phyloP scores from a whole-genome alignment of 257 asterid species.

The Ehretia macrophylla region DNA sequence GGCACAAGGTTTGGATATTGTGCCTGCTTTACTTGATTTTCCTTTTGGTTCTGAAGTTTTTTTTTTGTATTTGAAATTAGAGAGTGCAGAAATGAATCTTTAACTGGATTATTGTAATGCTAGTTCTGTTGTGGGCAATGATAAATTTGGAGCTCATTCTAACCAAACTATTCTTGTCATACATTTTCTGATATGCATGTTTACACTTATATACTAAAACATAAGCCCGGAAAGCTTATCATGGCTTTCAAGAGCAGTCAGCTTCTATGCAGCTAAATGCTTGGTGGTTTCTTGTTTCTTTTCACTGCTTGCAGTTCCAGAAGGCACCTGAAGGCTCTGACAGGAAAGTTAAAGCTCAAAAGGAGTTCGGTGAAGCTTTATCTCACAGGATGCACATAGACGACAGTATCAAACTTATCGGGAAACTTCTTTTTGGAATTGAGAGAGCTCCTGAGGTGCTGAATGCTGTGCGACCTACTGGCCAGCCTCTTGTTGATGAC shows the following conservation, averaged over 20 bases:
- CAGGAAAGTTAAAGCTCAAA: conserved; percentile 79
- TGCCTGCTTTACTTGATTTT: neutral
- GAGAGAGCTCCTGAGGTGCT: conserved; percentile 60
- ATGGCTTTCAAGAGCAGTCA: neutral
- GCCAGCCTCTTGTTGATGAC: conserved; percentile 84
- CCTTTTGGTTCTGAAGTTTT: neutral
- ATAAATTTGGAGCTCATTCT: no score
- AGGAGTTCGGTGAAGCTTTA: conserved; percentile 75
- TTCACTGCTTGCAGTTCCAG: conserved; percentile 32
- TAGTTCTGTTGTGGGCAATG: no score
- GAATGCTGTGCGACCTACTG: conserved; percentile 53
- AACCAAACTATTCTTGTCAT: no score
- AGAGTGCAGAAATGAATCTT: no score
- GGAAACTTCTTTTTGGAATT: conserved; percentile 79
- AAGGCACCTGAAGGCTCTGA: conserved; percentile 74
- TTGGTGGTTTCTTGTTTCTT: neutral
- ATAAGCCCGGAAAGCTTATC: no score
- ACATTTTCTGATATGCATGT: no score
- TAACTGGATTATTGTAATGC: no score
- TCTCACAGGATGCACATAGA: conserved; percentile 76
- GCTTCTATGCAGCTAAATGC: no score
- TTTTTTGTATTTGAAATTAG: no score
- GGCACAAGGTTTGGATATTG: conserved; percentile 65
- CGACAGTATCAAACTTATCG: conserved; percentile 58
- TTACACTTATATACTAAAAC: no score